A percentile compares a stretch with the other conserved stretches of the same genome.
Evolutionary conservation across 495 filamentous ascomycete genomes (phyloP).

Genomic region (Penicillium parvum): DNA sequence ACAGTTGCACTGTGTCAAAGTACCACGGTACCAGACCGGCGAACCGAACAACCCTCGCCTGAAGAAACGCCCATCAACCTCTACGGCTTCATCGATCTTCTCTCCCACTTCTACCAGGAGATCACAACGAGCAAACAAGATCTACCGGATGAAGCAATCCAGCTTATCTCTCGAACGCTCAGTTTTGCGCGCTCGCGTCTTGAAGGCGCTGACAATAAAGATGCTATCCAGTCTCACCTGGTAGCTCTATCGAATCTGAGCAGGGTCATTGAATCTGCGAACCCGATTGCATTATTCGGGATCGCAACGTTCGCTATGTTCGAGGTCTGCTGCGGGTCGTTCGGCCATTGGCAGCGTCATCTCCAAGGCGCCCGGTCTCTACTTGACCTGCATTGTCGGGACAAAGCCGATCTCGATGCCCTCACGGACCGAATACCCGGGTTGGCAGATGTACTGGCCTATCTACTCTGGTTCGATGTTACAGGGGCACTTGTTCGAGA

Average conservation of each 20-base stretch:
- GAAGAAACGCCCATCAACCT: conserved; percentile 20
- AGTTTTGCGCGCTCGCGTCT: conserved; percentile 23
- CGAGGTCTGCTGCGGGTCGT: conserved; percentile 31
- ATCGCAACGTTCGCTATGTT: conserved; percentile 35
- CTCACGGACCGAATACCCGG: conserved; percentile 21
- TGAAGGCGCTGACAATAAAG: conserved; percentile 15
- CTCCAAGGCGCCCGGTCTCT: conserved; percentile 31
- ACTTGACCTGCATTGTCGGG: conserved; percentile 29
- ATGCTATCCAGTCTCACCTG: conserved; percentile 28
- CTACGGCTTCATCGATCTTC: conserved; percentile 31
- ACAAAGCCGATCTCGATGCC: conserved; percentile 20
- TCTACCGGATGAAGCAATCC: conserved; percentile 21
- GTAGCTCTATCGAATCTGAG: conserved; percentile 25
- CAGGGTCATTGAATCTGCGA: conserved; percentile 26
- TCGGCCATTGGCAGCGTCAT: conserved; percentile 33
- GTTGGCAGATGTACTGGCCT: conserved; percentile 25
- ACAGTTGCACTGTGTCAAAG: no score
- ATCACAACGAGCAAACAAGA: conserved; percentile 23
- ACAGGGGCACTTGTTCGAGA: conserved; percentile 24
- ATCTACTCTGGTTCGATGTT: conserved; percentile 33
- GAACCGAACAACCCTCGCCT: no score
- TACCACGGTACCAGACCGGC: no score
- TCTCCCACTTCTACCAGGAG: conserved; percentile 28
- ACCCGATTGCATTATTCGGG: conserved; percentile 31
- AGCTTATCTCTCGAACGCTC: conserved; percentile 25